Evolutionary conservation across 768 basidiomycete species (phyloP), one percentile per base, ranked within the genome.

Genomic region (Stropharia rugosoannulata): DNA sequence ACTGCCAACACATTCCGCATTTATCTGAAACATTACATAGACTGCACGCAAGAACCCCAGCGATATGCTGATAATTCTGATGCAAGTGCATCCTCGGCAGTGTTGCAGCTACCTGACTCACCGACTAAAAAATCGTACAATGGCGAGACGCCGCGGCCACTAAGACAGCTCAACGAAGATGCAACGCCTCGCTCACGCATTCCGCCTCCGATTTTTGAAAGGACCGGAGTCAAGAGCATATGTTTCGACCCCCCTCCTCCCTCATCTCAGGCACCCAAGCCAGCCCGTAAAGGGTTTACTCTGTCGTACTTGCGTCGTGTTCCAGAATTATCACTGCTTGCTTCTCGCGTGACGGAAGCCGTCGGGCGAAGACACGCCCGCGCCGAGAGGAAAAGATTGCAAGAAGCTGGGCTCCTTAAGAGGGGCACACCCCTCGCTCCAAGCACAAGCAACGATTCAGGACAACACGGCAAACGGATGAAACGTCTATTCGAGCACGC

Each of bases 1-100:
- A 91, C 83, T 2, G 79, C 75, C 3, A 86, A 86, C 57, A 87
- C 84, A 0, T 89, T 93, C 66, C 79, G 86, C 10, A 79, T 89
- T 38, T 90, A 93, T 61, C 60, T 93, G 57, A 90, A 89, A 60
- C 86, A 91, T 60, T 92, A 84, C 68, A 87, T 93, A 86, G 83
- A 89, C 61, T 75, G 85, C 62, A 78, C 76, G 0, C 71, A 39
- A 53, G 36, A 10, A 42, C 8, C 35, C 39, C 19, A 37, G 45
- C 43, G 54, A 52, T 62, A 44, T 9, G 62, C 61, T 7, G 61
- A 60, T 47, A 59, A 66, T 42, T 37, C 58, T 18, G 63, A 65
- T 18, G 36, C 50, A 1, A 32, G 36, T 25, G 49, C 55, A n/a
- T 52, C 40, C 11, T 45, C 47, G 13, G 57, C 54, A 38, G 25